phyloP scores from a whole-genome alignment of 768 basidiomycete species.

The Paxillus ammoniavirescens region DNA sequence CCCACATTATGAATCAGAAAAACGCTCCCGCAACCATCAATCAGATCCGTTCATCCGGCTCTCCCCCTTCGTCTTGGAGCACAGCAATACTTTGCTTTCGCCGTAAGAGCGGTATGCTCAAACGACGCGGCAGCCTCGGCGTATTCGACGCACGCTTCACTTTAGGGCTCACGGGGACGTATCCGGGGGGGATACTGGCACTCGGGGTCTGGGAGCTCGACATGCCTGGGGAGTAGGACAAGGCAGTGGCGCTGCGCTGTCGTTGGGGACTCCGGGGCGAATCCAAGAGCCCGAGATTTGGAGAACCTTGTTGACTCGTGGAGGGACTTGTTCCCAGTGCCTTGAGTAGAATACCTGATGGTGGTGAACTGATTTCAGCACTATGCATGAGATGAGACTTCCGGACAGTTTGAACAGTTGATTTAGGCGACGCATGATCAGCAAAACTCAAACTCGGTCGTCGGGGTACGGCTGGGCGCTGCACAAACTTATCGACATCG shows the following conservation, averaged over 20 bases:
- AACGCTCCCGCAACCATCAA: background rate
- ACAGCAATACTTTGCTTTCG: constrained; percentile 24
- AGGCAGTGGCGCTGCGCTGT: constrained; percentile 18
- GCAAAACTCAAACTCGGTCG: constrained; percentile 14
- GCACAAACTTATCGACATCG: background rate
- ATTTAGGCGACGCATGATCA: background rate
- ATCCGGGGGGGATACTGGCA: background rate
- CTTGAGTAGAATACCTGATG: constrained; percentile 15
- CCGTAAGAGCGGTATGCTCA: constrained; percentile 29
- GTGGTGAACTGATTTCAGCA: constrained; percentile 9
- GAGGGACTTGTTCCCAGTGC: constrained; percentile 2
- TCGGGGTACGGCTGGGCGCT: constrained; percentile 5
- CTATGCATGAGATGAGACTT: constrained; percentile 3
- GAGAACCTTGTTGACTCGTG: constrained; percentile 5
- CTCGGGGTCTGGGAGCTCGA: background rate
- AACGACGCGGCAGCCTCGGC: constrained; percentile 25
- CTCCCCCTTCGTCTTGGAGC: background rate
- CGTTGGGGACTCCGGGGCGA: constrained; percentile 1
- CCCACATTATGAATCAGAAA: too few species aligned
- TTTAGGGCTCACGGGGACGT: background rate
- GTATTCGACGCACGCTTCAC: constrained; percentile 17
- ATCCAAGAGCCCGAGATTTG: background rate
- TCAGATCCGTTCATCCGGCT: background rate
- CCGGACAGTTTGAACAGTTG: background rate
- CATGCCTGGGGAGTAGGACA: constrained; percentile 14